phyloP scores from a whole-genome alignment of 768 basidiomycete genomes.

The Chalciporus piperatus region DNA sequence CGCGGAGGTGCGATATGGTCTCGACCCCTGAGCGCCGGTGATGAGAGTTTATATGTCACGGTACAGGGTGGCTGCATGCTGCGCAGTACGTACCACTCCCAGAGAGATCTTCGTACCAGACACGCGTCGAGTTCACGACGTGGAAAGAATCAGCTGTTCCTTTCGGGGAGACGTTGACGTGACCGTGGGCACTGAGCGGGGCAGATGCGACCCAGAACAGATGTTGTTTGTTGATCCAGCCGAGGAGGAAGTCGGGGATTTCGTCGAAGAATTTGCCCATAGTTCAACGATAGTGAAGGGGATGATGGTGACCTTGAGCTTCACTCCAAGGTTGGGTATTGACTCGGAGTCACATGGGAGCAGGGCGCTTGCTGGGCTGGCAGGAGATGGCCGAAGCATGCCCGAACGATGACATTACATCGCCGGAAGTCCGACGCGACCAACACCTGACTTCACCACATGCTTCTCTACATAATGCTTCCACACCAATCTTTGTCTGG shows the following conservation, averaged over 20 bases:
- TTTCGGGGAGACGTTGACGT: conserved; percentile 69
- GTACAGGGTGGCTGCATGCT: no score
- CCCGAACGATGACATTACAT: no score
- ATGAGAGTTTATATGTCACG: background rate
- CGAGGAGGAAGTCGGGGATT: conserved; percentile 52
- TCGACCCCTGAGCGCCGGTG: conserved; percentile 44
- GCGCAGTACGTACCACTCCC: conserved; percentile 51
- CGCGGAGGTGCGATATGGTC: conserved; percentile 59
- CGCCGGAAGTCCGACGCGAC: no score
- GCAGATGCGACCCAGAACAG: conserved; percentile 73
- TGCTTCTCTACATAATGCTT: no score
- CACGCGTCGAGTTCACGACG: conserved; percentile 47
- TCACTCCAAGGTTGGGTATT: background rate
- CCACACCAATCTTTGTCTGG: no score
- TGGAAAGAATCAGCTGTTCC: conserved; percentile 62
- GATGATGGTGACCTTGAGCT: background rate
- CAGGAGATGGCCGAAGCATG: no score
- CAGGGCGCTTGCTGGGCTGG: no score
- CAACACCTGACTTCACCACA: no score
- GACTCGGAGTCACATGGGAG: no score
- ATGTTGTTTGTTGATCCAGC: conserved; percentile 62
- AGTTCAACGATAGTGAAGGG: background rate
- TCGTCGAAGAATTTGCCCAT: conserved; percentile 61
- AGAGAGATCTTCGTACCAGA: conserved; percentile 72
- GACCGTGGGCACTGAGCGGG: conserved; percentile 53